Conservation (phyloP, 225 moss, liverwort and hornwort species). For the Polytrichum formosum region DNA sequence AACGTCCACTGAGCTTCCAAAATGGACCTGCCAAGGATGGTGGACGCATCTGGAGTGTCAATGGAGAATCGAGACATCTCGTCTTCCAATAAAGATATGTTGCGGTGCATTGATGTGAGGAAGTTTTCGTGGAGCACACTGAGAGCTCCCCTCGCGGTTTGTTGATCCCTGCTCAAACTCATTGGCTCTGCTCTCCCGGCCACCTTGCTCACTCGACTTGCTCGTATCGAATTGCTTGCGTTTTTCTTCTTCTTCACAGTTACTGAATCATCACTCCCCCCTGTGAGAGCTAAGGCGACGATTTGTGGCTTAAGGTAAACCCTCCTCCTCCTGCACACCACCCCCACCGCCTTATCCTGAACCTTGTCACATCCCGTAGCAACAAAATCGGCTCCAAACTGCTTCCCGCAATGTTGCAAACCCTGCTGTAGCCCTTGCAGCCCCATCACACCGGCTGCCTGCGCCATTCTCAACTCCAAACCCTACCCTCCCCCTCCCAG, state of each 20-base stretch:
- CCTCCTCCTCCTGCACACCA: too few relatives aligned
- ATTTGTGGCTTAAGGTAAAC: slow-evolving; percentile 21
- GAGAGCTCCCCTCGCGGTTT: slow-evolving; percentile 56
- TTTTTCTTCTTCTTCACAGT: slow-evolving; percentile 49
- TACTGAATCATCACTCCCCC: slow-evolving; percentile 48
- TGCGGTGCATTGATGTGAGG: slow-evolving; percentile 30
- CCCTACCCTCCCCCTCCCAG: slow-evolving; percentile 9
- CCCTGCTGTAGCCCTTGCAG: slow-evolving; percentile 33
- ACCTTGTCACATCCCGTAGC: slow-evolving; percentile 31
- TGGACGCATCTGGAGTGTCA: slow-evolving; percentile 59
- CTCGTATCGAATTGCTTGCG: slow-evolving; percentile 8
- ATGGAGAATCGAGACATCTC: slow-evolving; percentile 33
- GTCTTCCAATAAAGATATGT: slow-evolving; percentile 49
- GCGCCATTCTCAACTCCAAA: slow-evolving; percentile 27
- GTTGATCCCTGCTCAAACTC: slow-evolving; percentile 55
- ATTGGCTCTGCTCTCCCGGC: slow-evolving; percentile 46
- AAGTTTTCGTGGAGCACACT: slow-evolving; percentile 60
- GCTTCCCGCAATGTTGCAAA: slow-evolving; percentile 13
- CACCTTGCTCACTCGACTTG: slow-evolving; percentile 44
- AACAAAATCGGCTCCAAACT: slow-evolving; percentile 11
- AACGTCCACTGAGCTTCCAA: slow-evolving; percentile 89
- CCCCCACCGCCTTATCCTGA: slow-evolving; percentile 13
- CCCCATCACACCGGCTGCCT: slow-evolving; percentile 36
- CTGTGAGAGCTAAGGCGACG: slow-evolving; percentile 35
- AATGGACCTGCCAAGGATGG: slow-evolving; percentile 69